These are phyloP conservation scores for Hypomontagnella submonticulosa DNA, from an alignment of 495 filamentous ascomycete genomes.

Conservation along the genomic window DNA sequence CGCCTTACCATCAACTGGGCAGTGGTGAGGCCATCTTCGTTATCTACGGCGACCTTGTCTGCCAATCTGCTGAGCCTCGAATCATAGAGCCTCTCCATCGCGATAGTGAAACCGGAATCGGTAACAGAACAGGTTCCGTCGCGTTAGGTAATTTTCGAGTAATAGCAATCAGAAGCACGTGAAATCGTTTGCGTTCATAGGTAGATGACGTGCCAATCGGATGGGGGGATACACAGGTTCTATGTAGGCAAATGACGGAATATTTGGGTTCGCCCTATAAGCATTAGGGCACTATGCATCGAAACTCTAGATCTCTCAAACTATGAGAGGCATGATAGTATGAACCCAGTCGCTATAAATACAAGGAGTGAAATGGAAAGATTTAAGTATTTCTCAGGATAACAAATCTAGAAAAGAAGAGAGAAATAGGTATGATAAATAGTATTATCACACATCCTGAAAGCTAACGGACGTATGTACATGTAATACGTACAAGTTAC, in stretches of 20 bases:
- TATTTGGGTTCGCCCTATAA: conserved; percentile 22
- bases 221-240: conserved; percentile 17
- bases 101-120: conserved; percentile 6
- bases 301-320: conserved; percentile 37
- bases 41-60: conserved; percentile 73
- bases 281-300: conserved; percentile 16
- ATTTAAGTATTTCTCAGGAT: conserved; percentile 7
- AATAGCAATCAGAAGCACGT: conserved; percentile 25
- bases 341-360: too few relatives aligned
- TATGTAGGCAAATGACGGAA: conserved; percentile 12
- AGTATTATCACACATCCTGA: not conserved
- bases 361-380: conserved; percentile 13
- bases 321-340: conserved; percentile 3
- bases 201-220: conserved; percentile 22
- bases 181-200: conserved; percentile 12
- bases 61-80: conserved; percentile 45
- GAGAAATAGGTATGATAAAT: conserved; percentile 5
- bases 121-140: conserved; percentile 15
- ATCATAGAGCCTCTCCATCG: conserved; percentile 42
- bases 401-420: conserved; percentile 5
- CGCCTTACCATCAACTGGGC: conserved; percentile 78
- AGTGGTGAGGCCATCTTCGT: conserved; percentile 82
- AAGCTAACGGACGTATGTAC: conserved; percentile 14
- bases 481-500: not conserved
- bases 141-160: conserved; percentile 43